Percentiles rank a stretch among this genome's conserved stretches.
Conservation (phyloP, 768 basidiomycete species). For the Mycena vulgaris region DNA sequence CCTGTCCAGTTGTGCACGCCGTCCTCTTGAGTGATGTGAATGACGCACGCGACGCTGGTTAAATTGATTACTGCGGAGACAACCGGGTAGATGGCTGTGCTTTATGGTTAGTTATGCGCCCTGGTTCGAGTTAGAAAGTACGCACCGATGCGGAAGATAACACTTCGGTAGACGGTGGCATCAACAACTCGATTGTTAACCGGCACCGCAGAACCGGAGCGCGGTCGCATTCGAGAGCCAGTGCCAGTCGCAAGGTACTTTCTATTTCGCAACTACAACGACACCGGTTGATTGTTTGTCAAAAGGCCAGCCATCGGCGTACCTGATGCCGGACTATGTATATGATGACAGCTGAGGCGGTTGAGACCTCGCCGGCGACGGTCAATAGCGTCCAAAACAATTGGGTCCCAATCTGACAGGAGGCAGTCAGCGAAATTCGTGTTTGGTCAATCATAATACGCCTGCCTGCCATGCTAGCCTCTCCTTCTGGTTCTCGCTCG, state of each 20-base stretch:
- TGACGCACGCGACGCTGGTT: conserved; percentile 33
- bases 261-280: background rate
- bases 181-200: conserved; percentile 6
- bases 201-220: background rate
- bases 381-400: conserved; percentile 37
- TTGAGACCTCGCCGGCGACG: conserved; percentile 32
- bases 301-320: background rate
- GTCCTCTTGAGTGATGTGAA: conserved; percentile 30
- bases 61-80: conserved; percentile 37
- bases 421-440: background rate
- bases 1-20: conserved; percentile 38
- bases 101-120: background rate
- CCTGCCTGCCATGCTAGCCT: conserved; percentile 42
- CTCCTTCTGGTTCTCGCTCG: conserved; percentile 36
- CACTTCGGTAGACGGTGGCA: conserved; percentile 23
- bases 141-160: conserved; percentile 40
- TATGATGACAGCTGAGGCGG: conserved; percentile 26
- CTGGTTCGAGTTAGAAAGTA: background rate
- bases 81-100: conserved; percentile 35
- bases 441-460: background rate
- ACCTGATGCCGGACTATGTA: conserved; percentile 42
- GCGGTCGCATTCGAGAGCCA: background rate
- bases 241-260: background rate
- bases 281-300: background rate
- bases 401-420: conserved; percentile 38